Evolutionary conservation across 1,284 basidiomycete species (phyloP).

Genomic region (Hortiboletus rubellus): DNA sequence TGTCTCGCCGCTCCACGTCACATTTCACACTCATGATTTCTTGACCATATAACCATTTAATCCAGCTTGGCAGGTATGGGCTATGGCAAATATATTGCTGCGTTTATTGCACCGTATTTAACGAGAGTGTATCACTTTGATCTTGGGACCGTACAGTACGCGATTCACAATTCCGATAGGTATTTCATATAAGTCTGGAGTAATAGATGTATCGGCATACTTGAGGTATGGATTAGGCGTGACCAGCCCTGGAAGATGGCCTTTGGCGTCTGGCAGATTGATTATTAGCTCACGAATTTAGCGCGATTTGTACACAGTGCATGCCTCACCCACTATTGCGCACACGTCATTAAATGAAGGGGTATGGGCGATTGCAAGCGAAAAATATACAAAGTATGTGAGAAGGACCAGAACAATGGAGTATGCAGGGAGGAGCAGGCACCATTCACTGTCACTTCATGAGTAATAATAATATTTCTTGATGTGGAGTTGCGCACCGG

Average conservation of each 20-base stretch:
- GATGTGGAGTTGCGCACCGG: slow-evolving; percentile 49
- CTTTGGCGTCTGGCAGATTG: slow-evolving; percentile 49
- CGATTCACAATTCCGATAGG: slow-evolving; percentile 82
- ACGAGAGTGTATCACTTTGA: slow-evolving; percentile 12
- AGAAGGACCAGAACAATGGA: slow-evolving; percentile 70
- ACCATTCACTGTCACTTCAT: slow-evolving; percentile 64
- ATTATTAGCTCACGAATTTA: slow-evolving; percentile 22
- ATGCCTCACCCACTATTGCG: slow-evolving; percentile 60
- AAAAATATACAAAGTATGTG: slow-evolving; percentile 78
- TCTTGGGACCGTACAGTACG: slow-evolving; percentile 50
- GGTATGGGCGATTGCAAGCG: slow-evolving; percentile 69
- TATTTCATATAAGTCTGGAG: slow-evolving; percentile 75
- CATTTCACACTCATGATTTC: slow-evolving; percentile 11
- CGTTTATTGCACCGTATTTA: slow-evolving; percentile 26
- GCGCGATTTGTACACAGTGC: slow-evolving; percentile 11
- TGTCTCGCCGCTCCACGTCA: background rate
- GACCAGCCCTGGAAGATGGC: slow-evolving; percentile 44
- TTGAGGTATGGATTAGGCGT: slow-evolving; percentile 49
- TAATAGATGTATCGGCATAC: slow-evolving; percentile 45
- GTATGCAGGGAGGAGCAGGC: slow-evolving; percentile 81
- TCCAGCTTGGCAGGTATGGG: slow-evolving; percentile 4
- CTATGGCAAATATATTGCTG: slow-evolving; percentile 6
- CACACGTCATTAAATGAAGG: slow-evolving; percentile 67
- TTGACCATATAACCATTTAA: slow-evolving; percentile 22
- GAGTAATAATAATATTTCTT: background rate